A percentile compares a stretch with the other conserved stretches of the same genome.
These are phyloP conservation scores for Fusarium hainanense DNA, from an alignment of 2,329 filamentous ascomycete genomes.

Conservation along the genomic window DNA sequence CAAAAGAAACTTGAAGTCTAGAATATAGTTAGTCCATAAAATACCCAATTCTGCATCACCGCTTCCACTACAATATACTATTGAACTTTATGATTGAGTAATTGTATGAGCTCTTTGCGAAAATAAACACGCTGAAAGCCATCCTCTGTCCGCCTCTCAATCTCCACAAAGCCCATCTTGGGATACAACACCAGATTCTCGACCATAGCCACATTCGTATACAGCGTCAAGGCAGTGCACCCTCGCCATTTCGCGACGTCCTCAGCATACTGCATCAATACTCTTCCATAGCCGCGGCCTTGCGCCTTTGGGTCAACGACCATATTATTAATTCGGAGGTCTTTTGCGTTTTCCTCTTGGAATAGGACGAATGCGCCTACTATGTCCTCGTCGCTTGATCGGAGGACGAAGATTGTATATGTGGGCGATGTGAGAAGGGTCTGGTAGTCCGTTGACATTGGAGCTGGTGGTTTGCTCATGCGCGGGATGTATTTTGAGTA, in stretches of 20 bases:
- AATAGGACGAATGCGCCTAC: slow-evolving; percentile 48
- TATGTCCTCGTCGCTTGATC: slow-evolving; percentile 9
- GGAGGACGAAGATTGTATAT: slow-evolving; percentile 43
- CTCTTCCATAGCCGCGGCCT: slow-evolving; percentile 48
- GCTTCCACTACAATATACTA: too few species aligned
- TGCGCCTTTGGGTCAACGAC: slow-evolving; percentile 47
- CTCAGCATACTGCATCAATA: slow-evolving; percentile 49
- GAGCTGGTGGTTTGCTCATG: slow-evolving; percentile 51
- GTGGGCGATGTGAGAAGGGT: slow-evolving; percentile 44
- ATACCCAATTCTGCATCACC: neutral
- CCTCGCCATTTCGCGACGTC: slow-evolving; percentile 43
- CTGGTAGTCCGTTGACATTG: slow-evolving; percentile 51
- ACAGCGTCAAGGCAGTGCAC: slow-evolving; percentile 45
- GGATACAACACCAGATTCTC: slow-evolving; percentile 48
- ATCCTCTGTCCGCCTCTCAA: slow-evolving; percentile 45
- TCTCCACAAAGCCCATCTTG: slow-evolving; percentile 50
- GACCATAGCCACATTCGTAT: slow-evolving; percentile 51
- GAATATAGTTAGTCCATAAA: neutral
- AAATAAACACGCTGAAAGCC: slow-evolving; percentile 53
- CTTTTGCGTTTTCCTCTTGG: slow-evolving; percentile 24
- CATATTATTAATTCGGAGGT: slow-evolving; percentile 45
- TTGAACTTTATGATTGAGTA: neutral
- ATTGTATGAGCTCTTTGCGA: slow-evolving; percentile 49
- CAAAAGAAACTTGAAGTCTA: neutral
- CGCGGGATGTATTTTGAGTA: slow-evolving; percentile 51